Conservation (phyloP, 495 filamentous ascomycete species). For the Astrothelium macrocarpum region DNA sequence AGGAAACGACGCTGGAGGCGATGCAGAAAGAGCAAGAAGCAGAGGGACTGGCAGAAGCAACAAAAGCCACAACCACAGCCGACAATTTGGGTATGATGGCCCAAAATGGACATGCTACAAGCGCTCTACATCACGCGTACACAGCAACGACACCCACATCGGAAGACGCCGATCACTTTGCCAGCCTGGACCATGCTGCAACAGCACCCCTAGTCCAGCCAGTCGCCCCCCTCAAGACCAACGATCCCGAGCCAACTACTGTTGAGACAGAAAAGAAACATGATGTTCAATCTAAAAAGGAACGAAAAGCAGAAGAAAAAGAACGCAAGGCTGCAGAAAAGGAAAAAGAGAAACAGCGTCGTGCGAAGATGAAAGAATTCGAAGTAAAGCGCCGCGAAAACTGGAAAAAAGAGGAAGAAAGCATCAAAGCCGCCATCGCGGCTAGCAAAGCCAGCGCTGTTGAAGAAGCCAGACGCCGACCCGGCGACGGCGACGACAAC, state of each 20-base stretch:
- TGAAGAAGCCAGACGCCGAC: constrained; percentile 39
- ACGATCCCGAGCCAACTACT: constrained; percentile 23
- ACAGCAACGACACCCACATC: constrained; percentile 36
- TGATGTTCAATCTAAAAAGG: constrained; percentile 39
- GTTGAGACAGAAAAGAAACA: constrained; percentile 24
- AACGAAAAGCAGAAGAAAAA: constrained; percentile 45
- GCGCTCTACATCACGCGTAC: constrained; percentile 34
- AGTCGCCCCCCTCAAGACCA: constrained; percentile 19
- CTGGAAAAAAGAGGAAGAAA: constrained; percentile 47
- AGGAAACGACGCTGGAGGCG: constrained; percentile 88
- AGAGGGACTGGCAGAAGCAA: constrained; percentile 60
- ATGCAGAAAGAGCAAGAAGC: constrained; percentile 73
- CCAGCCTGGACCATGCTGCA: constrained; percentile 47
- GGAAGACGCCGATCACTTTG: constrained; percentile 46
- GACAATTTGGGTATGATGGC: constrained; percentile 7
- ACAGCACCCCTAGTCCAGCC: constrained; percentile 47
- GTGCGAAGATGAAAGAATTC: constrained; percentile 55
- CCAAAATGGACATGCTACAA: constrained; percentile 6
- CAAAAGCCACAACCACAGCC: constrained; percentile 37
- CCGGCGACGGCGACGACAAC: constrained; percentile 13
- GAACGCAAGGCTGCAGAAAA: constrained; percentile 29
- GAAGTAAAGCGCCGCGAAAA: constrained; percentile 43
- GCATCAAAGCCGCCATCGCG: constrained; percentile 48
- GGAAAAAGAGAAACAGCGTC: constrained; percentile 52
- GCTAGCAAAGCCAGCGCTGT: constrained; percentile 43